phyloP scores from a whole-genome alignment of 768 basidiomycete species.

The Auricularia cornea region DNA sequence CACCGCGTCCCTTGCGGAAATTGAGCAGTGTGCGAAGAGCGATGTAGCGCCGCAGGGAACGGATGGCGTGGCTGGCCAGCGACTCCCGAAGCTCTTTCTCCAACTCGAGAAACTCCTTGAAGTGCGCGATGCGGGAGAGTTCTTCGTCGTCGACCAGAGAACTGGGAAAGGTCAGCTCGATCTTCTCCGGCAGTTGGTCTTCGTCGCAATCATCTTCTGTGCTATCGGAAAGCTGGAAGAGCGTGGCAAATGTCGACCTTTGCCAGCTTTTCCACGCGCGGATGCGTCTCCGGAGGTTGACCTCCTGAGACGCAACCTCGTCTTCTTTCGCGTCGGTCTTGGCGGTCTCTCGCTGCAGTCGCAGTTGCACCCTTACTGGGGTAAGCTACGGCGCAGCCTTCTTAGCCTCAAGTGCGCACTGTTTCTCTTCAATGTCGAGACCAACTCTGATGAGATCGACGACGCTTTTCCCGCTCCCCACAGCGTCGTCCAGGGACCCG shows the following conservation, averaged over 20 bases:
- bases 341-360: too few relatives aligned
- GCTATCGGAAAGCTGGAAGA: not conserved
- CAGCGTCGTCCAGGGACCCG: not conserved
- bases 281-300: not conserved
- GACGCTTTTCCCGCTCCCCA: not conserved
- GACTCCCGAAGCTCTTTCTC: not conserved
- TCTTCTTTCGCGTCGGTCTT: not conserved
- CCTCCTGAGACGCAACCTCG: not conserved
- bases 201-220: not conserved
- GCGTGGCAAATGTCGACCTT: not conserved
- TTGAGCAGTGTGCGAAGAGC: not conserved
- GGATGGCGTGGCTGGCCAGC: not conserved
- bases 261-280: not conserved
- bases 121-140: not conserved
- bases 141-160: not conserved
- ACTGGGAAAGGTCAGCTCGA: not conserved
- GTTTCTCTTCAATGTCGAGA: not conserved
- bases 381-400: too few relatives aligned
- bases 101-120: not conserved
- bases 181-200: not conserved
- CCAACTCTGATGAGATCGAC: not conserved
- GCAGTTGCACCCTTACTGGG: too few relatives aligned
- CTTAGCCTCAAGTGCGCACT: not conserved
- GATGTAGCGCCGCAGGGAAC: not conserved
- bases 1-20: not conserved